Conservation (phyloP, 2,329 filamentous ascomycete species). For the Aspergillus arachidicola region DNA sequence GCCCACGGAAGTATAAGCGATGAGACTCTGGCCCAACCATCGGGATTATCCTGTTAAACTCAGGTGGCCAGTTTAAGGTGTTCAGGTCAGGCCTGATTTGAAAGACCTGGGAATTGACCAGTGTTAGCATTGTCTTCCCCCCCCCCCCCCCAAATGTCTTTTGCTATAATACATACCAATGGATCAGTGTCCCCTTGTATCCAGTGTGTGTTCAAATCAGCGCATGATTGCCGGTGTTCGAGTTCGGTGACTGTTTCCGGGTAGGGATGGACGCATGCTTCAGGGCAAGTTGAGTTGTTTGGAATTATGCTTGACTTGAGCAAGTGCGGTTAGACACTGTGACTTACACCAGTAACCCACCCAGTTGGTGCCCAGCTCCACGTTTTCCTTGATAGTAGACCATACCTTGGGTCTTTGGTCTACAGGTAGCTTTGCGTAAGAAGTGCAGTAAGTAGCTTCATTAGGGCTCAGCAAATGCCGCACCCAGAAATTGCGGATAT, state of each 20-base stretch:
- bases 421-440: conserved; percentile 23
- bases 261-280: conserved; percentile 42
- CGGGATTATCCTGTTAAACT: conserved; percentile 29
- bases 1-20: conserved; percentile 30
- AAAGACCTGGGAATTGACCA: conserved; percentile 23
- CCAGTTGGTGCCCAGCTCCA: conserved; percentile 27
- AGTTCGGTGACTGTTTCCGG: conserved; percentile 26
- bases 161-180: conserved; percentile 24
- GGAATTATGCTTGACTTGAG: background rate
- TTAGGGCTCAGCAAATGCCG: conserved; percentile 37
- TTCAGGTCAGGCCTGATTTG: conserved; percentile 20
- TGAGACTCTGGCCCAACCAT: background rate
- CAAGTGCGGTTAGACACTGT: background rate
- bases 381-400: conserved; percentile 11
- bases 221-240: conserved; percentile 39
- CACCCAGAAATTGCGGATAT: conserved; percentile 48
- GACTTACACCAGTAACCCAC: conserved; percentile 39
- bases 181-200: conserved; percentile 19
- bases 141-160: background rate
- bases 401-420: conserved; percentile 24
- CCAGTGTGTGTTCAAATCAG: conserved; percentile 31
- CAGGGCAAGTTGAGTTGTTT: background rate
- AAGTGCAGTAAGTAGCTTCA: conserved; percentile 30
- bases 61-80: conserved; percentile 30
- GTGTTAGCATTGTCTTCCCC: background rate